These are phyloP conservation scores for Eremomyces bilateralis DNA, from an alignment of 495 filamentous ascomycete species.

Conservation along the genomic window DNA sequence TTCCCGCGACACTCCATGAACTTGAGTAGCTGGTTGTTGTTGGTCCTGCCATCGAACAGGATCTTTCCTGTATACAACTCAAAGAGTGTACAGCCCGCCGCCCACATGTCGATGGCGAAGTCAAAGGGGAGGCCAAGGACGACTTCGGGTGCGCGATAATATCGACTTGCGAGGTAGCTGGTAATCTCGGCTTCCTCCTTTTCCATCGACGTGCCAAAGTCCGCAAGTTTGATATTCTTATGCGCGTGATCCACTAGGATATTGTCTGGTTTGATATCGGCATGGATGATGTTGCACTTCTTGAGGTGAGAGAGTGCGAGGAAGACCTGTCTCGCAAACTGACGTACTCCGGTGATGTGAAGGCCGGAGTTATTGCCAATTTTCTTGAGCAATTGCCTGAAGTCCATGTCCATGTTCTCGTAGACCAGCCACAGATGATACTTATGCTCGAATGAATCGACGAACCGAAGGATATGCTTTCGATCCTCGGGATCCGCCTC, in stretches of 20 bases:
- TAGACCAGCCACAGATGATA: conserved; percentile 90
- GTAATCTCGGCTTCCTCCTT: conserved; percentile 77
- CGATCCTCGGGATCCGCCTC: conserved; percentile 73
- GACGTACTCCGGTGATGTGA: conserved; percentile 63
- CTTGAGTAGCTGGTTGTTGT: conserved; percentile 90
- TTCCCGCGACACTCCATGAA: conserved; percentile 96
- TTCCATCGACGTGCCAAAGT: conserved; percentile 83
- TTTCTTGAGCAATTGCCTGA: conserved; percentile 90
- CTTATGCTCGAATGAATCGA: conserved; percentile 81
- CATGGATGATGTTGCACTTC: conserved; percentile 82
- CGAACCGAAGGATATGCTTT: conserved; percentile 76
- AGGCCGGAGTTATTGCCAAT: conserved; percentile 87
- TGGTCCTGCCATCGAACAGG: conserved; percentile 80
- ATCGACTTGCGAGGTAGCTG: conserved; percentile 84
- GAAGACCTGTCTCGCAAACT: conserved; percentile 89
- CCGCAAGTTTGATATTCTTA: conserved; percentile 80
- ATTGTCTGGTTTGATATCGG: conserved; percentile 94
- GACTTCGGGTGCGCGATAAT: conserved; percentile 92
- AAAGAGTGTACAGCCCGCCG: conserved; percentile 88
- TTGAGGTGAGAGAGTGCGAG: conserved; percentile 64
- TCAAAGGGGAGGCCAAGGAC: conserved; percentile 84
- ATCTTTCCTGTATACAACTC: conserved; percentile 97
- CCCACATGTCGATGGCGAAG: conserved; percentile 92
- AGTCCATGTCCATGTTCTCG: conserved; percentile 81
- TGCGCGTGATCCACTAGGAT: conserved; percentile 67